A percentile compares a stretch with the other conserved stretches of the same genome.
phyloP scores from a whole-genome alignment of 2,329 filamentous ascomycete species.

The Paracoccidioides brasiliensis region DNA sequence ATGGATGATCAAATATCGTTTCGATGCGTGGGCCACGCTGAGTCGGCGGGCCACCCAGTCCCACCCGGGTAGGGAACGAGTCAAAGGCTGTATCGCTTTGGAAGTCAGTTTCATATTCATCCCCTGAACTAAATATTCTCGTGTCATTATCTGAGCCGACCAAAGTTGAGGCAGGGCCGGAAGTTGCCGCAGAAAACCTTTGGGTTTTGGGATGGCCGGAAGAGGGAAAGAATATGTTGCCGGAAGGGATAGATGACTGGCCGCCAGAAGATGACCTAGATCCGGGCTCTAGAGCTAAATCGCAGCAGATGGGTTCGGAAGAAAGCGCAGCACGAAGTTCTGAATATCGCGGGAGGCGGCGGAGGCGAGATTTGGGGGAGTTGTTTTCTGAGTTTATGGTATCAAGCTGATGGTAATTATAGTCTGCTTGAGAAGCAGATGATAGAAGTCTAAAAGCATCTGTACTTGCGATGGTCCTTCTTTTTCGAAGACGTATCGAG shows the following conservation, averaged over 20 bases:
- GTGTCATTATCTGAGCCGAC: slow-evolving; percentile 49
- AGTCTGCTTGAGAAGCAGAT: slow-evolving; percentile 18
- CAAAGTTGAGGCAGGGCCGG: slow-evolving; percentile 46
- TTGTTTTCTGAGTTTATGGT: not conserved
- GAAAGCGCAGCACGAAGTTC: slow-evolving; percentile 10
- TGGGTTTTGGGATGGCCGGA: slow-evolving; percentile 20
- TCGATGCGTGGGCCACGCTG: slow-evolving; percentile 46
- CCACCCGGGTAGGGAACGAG: slow-evolving; percentile 47
- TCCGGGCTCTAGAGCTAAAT: not conserved
- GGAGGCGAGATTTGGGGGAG: slow-evolving; percentile 8
- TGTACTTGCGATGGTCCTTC: slow-evolving; percentile 31
- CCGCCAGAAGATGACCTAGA: slow-evolving; percentile 1
- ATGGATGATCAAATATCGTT: slow-evolving; percentile 49
- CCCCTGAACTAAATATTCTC: slow-evolving; percentile 42
- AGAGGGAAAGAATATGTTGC: not conserved
- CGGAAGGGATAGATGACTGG: not conserved
- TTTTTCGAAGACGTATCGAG: slow-evolving; percentile 16
- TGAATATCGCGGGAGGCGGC: slow-evolving; percentile 9
- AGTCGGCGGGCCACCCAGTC: slow-evolving; percentile 40
- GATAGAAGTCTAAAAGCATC: slow-evolving; percentile 25
- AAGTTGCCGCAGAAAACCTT: slow-evolving; percentile 43
- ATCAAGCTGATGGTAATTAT: slow-evolving; percentile 2
- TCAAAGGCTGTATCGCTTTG: slow-evolving; percentile 51
- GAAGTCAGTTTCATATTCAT: slow-evolving; percentile 49
- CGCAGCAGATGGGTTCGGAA: not conserved